Conservation (phyloP, 169 alveolate species). For the Plasmodium cynomolgi region DNA sequence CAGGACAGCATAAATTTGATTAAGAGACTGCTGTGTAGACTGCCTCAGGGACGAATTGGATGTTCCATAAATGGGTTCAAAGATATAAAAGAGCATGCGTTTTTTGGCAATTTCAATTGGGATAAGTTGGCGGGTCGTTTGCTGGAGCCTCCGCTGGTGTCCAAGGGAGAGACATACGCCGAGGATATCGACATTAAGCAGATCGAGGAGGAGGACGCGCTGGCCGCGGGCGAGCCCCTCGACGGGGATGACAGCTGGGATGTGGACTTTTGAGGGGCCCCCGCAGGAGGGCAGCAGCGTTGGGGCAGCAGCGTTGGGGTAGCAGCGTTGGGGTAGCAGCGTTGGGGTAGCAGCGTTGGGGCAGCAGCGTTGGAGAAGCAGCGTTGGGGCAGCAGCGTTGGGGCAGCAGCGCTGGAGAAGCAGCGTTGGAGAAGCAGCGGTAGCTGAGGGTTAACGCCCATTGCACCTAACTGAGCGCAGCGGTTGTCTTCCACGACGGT, state of each 20-base stretch:
- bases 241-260: slow-evolving; percentile 68
- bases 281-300: no score
- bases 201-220: slow-evolving; percentile 59
- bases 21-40: slow-evolving; percentile 90
- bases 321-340: neutral
- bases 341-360: no score
- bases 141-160: slow-evolving; percentile 88
- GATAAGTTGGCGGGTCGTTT: slow-evolving; percentile 90
- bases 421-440: neutral
- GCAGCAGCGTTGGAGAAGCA: neutral
- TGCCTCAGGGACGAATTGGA: slow-evolving; percentile 93
- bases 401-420: neutral
- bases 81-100: slow-evolving; percentile 88
- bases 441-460: slow-evolving; percentile 1
- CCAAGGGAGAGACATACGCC: slow-evolving; percentile 87
- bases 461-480: neutral
- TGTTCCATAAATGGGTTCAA: slow-evolving; percentile 92
- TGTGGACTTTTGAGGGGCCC: slow-evolving; percentile 6
- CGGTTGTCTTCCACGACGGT: neutral
- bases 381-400: no score
- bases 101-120: slow-evolving; percentile 89
- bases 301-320: slow-evolving; percentile 1
- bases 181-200: slow-evolving; percentile 72
- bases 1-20: slow-evolving; percentile 90
- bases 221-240: neutral